A percentile compares a stretch with the other conserved stretches of the same genome.
Conservation (phyloP, 1,284 basidiomycete species). For the Cystobasidiaceae sp. region DNA sequence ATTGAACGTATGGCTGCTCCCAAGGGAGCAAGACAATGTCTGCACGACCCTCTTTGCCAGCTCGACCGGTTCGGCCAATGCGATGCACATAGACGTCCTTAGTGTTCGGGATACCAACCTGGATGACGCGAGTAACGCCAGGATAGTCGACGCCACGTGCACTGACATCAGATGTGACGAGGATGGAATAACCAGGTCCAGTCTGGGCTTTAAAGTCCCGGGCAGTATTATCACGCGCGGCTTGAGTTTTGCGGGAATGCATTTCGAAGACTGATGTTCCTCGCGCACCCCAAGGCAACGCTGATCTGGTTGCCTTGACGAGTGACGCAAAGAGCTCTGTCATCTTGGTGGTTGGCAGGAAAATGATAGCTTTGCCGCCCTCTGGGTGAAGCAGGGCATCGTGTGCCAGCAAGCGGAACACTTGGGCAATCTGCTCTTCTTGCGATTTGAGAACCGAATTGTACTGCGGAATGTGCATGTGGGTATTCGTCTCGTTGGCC, state of each 20-base stretch:
- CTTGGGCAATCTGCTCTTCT: conserved; percentile 68
- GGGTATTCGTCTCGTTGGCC: conserved; percentile 59
- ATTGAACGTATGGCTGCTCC: conserved; percentile 68
- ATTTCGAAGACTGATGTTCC: conserved; percentile 69
- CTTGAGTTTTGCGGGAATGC: conserved; percentile 73
- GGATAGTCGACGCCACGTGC: conserved; percentile 53
- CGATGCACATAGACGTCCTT: conserved; percentile 84
- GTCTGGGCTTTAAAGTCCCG: conserved; percentile 62
- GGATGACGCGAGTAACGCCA: conserved; percentile 87
- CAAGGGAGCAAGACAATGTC: conserved; percentile 82
- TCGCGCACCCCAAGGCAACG: conserved; percentile 49
- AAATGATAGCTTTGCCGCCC: conserved; percentile 69
- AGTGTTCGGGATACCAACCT: conserved; percentile 71
- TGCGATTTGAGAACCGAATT: conserved; percentile 66
- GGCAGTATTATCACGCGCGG: conserved; percentile 60
- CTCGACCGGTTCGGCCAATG: conserved; percentile 85
- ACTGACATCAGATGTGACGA: conserved; percentile 49
- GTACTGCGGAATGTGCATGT: conserved; percentile 75
- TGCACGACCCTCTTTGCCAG: conserved; percentile 64
- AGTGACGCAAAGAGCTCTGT: conserved; percentile 69
- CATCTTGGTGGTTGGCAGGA: conserved; percentile 83
- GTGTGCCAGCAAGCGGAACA: conserved; percentile 75
- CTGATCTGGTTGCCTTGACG: conserved; percentile 49
- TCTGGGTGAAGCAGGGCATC: conserved; percentile 75
- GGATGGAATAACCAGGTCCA: conserved; percentile 48